phyloP scores from a whole-genome alignment of 805 yeast species.

The Yarrowia alimentaria region DNA sequence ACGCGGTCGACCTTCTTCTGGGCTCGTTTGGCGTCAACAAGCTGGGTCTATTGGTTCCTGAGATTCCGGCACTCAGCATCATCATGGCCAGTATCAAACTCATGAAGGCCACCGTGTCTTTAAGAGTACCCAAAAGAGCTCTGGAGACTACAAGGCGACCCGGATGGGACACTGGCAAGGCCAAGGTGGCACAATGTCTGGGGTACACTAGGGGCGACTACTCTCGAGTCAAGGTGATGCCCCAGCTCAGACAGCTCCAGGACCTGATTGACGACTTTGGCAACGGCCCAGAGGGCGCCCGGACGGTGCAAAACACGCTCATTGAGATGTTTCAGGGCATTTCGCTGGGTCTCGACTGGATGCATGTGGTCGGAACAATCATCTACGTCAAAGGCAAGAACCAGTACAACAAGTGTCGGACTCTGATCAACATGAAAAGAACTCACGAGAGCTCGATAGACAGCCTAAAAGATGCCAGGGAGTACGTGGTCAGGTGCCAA shows the following conservation, averaged over 20 bases:
- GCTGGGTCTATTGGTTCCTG: not conserved
- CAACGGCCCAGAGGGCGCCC: not conserved
- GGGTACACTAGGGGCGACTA: too few species aligned
- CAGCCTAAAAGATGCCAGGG: not conserved
- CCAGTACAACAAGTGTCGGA: not conserved
- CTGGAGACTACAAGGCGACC: not conserved
- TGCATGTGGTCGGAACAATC: not conserved
- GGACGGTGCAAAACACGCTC: not conserved
- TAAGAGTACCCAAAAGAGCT: too few species aligned
- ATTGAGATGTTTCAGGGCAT: not conserved
- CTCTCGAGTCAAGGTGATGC: not conserved
- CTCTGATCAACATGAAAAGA: not conserved
- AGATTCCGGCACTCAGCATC: not conserved
- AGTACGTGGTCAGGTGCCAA: too few species aligned
- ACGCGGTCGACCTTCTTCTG: not conserved
- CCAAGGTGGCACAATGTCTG: too few species aligned
- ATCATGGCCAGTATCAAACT: too few species aligned
- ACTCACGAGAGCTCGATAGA: not conserved
- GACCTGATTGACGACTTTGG: not conserved
- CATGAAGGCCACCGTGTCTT: too few species aligned
- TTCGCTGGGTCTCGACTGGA: not conserved
- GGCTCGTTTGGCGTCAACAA: not conserved
- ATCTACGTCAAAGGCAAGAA: not conserved
- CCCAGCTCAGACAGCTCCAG: not conserved
- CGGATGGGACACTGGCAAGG: not conserved